phyloP scores from a whole-genome alignment of 1,284 basidiomycete species.

The Rhodotorula sp. region DNA sequence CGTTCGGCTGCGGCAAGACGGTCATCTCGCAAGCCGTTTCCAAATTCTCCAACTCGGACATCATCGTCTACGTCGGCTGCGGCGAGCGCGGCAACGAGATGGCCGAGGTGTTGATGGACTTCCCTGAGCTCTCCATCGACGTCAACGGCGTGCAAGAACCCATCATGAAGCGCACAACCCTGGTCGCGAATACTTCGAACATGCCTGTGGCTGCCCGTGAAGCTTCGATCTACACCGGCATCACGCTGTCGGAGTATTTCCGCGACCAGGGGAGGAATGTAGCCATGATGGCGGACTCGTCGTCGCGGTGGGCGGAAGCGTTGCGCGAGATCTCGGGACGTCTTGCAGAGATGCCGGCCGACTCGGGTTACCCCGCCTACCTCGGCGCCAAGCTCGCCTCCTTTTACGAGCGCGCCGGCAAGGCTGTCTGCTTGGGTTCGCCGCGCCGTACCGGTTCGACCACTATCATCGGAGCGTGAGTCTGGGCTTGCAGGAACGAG shows the following conservation, averaged over 20 bases:
- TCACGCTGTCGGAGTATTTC: constrained; percentile 99
- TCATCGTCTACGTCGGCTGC: constrained; percentile 96
- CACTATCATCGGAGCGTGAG: constrained; percentile 96
- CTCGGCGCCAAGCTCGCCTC: constrained; percentile 91
- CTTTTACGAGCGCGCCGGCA: constrained; percentile 99
- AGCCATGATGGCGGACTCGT: constrained; percentile 98
- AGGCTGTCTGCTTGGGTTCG: constrained; percentile 87
- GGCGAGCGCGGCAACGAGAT: constrained; percentile 66
- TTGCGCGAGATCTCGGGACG: constrained; percentile 99
- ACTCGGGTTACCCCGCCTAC: constrained; percentile 98
- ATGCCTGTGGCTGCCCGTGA: constrained; percentile 99
- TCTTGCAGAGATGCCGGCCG: constrained; percentile 99
- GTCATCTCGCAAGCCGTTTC: constrained; percentile 96
- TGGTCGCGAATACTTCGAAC: constrained; percentile 99
- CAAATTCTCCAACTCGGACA: constrained; percentile 99
- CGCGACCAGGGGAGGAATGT: constrained; percentile 90
- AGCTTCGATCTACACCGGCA: constrained; percentile 99
- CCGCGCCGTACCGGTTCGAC: constrained; percentile 88
- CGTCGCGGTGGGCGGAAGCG: constrained; percentile 98
- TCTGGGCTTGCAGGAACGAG: constrained; percentile 41
- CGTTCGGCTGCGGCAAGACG: constrained; percentile 87
- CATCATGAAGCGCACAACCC: constrained; percentile 99
- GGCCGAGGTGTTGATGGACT: constrained; percentile 76
- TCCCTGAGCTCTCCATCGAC: constrained; percentile 92
- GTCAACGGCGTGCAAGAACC: constrained; percentile 89